Evolutionary conservation across 768 basidiomycete species (phyloP).

Genomic region (Scleroderma bovista): DNA sequence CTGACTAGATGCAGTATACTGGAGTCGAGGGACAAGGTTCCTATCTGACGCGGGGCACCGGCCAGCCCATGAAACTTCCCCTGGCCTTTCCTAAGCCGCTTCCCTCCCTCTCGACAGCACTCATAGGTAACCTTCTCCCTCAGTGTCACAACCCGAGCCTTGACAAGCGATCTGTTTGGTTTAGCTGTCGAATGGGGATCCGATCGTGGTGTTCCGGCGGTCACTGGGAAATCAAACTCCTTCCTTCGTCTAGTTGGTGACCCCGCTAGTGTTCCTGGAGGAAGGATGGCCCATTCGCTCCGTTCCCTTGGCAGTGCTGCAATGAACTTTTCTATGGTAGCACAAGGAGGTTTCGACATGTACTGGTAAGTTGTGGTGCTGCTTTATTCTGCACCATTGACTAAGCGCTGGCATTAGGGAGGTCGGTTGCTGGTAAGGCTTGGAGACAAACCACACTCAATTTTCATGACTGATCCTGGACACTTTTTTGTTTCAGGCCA

Average conservation of each 20-base stretch:
- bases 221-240: slow-evolving; percentile 56
- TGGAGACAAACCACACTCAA: background rate
- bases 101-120: slow-evolving; percentile 61
- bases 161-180: slow-evolving; percentile 1
- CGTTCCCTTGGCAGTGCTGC: slow-evolving; percentile 83
- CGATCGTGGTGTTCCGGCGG: slow-evolving; percentile 51
- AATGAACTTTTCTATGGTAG: slow-evolving; percentile 77
- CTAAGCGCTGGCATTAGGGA: slow-evolving; percentile 45
- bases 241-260: slow-evolving; percentile 76
- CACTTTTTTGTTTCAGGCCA: slow-evolving; percentile 37
- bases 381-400: background rate
- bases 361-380: slow-evolving; percentile 60
- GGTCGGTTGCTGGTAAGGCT: slow-evolving; percentile 63
- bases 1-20: slow-evolving; percentile 49
- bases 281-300: slow-evolving; percentile 81
- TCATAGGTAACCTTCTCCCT: slow-evolving; percentile 46
- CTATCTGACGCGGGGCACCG: slow-evolving; percentile 50
- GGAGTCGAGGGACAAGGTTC: slow-evolving; percentile 79
- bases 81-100: slow-evolving; percentile 59
- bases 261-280: slow-evolving; percentile 54
- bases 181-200: slow-evolving; percentile 86
- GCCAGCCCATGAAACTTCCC: slow-evolving; percentile 55
- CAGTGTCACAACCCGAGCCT: background rate
- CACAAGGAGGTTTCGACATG: slow-evolving; percentile 81
- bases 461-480: background rate